Conservation (phyloP, 176 grass and related monocot genomes). For the Lolium rigidum region DNA sequence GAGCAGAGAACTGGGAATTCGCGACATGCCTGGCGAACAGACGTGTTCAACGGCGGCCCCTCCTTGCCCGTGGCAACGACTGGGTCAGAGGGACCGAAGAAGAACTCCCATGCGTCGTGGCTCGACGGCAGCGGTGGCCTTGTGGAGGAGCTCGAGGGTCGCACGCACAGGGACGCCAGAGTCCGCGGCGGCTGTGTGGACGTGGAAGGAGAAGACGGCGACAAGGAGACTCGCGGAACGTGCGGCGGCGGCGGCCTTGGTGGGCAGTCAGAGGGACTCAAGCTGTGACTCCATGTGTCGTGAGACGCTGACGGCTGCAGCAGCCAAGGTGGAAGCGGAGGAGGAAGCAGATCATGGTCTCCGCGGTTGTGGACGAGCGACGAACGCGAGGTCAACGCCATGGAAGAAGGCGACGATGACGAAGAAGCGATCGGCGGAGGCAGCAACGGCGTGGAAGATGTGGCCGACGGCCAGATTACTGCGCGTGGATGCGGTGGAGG, state of each 20-base stretch:
- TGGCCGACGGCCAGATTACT: background rate
- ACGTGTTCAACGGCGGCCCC: background rate
- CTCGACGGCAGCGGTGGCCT: no score
- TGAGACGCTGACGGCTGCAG: background rate
- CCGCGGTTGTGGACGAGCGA: background rate
- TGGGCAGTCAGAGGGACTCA: background rate
- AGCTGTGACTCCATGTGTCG: background rate
- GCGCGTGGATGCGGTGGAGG: background rate
- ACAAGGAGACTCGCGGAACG: background rate
- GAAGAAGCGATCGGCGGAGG: background rate
- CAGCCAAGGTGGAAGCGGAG: constrained; percentile 4
- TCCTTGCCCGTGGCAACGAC: background rate
- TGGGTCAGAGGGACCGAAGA: background rate
- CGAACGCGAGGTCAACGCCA: background rate
- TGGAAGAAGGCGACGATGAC: background rate
- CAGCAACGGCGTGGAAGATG: background rate
- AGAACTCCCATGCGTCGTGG: background rate
- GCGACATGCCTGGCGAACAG: background rate
- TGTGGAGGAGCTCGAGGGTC: background rate
- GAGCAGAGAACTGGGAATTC: background rate
- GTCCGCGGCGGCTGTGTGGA: background rate
- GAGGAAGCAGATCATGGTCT: background rate
- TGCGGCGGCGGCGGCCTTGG: background rate
- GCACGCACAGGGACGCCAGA: background rate
- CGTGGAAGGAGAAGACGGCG: background rate